Evolutionary conservation across 768 basidiomycete genomes (phyloP), one percentile per base, ranked within the genome.

Genomic region (Mycena alexandri): DNA sequence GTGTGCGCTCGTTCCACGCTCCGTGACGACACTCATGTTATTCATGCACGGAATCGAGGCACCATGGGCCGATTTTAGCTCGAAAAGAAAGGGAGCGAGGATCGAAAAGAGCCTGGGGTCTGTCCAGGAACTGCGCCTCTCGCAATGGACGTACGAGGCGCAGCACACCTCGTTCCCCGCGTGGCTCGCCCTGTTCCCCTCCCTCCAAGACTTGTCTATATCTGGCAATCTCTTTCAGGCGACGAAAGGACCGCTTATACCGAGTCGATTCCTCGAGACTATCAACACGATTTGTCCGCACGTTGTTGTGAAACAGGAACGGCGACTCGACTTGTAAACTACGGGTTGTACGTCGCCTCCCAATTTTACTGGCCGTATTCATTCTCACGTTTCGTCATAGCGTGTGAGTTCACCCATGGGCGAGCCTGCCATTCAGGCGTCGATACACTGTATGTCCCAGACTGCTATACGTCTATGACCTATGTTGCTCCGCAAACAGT

Each of bases 111-210:
- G 24, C 2, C 58, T 67, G 7, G 24, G 6, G 1, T 21, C 14
- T 36, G 11, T 67, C 0, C 19, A 50, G 25, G 21, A 47, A 17
- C 17, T 67, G 19, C 22, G 24, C 24, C 24, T 67, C 25, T 10
- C 19, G 1, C 46, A 19, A 9, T 67, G 65, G 65, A 54, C 58
- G n/a, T 44, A 9, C 16, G 43, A 52, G 16, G 51, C 33, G 3
- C 57, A 53, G 34, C n/a, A 41, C 25, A 9, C 10, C n/a, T 9
- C 52, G 14, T 55, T 67, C 10, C 58, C 65, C 25, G 14, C 19
- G 19, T 67, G 65, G 65, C 46, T 61, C 3, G 59, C 65, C 6
- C 25, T 52, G 53, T 67, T 67, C 41, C 52, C 65, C 2, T 52
- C 29, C 2, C 46, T 67, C 14, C 53, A 46, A 2, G 44, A 55